A percentile compares a stretch with the other conserved stretches of the same genome.
phyloP scores from a whole-genome alignment of 345 rosid genomes.

The Murraya paniculata region DNA sequence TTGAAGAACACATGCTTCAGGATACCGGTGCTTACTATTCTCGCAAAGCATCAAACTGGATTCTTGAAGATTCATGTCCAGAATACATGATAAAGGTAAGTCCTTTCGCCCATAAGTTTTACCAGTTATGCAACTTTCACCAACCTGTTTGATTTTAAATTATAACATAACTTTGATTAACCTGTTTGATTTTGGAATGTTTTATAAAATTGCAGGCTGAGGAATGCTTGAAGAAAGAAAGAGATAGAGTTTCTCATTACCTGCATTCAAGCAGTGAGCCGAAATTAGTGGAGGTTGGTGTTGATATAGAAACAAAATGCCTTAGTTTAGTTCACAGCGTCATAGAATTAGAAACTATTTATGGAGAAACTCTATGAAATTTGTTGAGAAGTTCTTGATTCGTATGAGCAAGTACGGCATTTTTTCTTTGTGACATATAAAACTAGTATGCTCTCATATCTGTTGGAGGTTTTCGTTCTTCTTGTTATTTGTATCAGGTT shows the following conservation, averaged over 20 bases:
- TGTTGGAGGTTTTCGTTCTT: not conserved
- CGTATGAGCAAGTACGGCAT: not conserved
- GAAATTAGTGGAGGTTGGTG: slow-evolving; percentile 86
- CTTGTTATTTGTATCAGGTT: not conserved
- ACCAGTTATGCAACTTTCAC: not conserved
- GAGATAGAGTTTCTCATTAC: slow-evolving; percentile 86
- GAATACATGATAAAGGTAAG: slow-evolving; percentile 80
- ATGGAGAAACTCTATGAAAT: not conserved
- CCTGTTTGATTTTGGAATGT: not conserved
- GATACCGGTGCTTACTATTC: slow-evolving; percentile 77
- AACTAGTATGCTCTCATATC: not conserved
- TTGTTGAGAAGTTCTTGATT: not conserved
- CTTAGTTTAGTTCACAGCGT: not conserved
- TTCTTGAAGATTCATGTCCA: slow-evolving; percentile 71
- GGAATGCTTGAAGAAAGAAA: slow-evolving; percentile 89
- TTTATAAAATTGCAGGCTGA: slow-evolving; percentile 58
- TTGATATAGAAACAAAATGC: not conserved
- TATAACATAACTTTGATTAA: not conserved
- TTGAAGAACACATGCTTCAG: slow-evolving; percentile 66
- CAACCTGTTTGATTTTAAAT: not conserved
- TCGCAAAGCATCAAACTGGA: slow-evolving; percentile 88
- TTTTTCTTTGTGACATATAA: not conserved
- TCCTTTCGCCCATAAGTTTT: not conserved
- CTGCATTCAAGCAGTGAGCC: slow-evolving; percentile 84
- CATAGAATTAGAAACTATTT: not conserved